Evolutionary conservation across 306 rosid species (phyloP), one percentile per base, ranked within the genome.

Genomic region (Pachyrhizus erosus): DNA sequence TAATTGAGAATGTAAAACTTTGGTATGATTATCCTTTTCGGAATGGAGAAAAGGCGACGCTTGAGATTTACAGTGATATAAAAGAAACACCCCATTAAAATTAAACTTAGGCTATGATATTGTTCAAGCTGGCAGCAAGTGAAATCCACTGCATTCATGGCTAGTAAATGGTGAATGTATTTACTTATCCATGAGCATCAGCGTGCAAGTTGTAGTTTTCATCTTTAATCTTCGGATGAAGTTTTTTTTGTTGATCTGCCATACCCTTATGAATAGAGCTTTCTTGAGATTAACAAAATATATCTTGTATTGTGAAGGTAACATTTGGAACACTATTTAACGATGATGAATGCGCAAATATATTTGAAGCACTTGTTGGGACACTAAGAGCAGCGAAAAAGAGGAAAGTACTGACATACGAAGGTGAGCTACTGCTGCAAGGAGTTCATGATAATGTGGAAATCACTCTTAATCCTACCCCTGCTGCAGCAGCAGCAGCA

Each of bases 391-490:
- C 98, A 2, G 99, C 96, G 12, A 96, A 96, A 85, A 96, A 76
- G 83, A 68, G 98, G 10, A 93, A 92, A 80, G 0, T 90, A 70
- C 23, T 96, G 77, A 39, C 88, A n/a, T 96, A 89, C 17, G 96
- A 92, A 10, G 98, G 99, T 15, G 99, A 96, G 88, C 86, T 93
- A 39, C 90, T 96, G 76, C 91, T 93, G 79, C 99, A 92, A 88
- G 99, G 99, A 51, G 99, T 96, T 80, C 99, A 93, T 71, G 99
- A 96, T 82, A 92, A 89, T 43, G 99, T 93, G 60, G 96, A 91
- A 86, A 96, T 96, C 81, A 78, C 62, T n/a, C 97, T 93, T 79
- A 92, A 88, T 82, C 88, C 96, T 14, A 2, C 84, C 61, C 79
- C 90, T 33, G 70, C 85, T 11, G n/a, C n/a, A n/a, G n/a, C 42